Evolutionary conservation across 2,329 filamentous ascomycete species (phyloP).

Genomic region (Parastagonospora avenae): DNA sequence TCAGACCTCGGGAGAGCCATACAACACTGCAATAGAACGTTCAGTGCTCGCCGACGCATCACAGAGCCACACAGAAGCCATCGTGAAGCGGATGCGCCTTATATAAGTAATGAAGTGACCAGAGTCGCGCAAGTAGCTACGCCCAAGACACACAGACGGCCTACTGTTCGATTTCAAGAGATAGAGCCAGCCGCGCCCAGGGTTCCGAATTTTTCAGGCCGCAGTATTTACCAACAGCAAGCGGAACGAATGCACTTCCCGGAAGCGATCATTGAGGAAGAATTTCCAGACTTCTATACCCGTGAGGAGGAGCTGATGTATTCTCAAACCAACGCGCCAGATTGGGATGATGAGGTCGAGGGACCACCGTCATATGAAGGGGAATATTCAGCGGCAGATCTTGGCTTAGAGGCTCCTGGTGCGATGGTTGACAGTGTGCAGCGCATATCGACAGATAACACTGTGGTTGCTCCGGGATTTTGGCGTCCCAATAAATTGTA

Average conservation of each 20-base stretch:
- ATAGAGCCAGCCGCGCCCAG: slow-evolving; percentile 6
- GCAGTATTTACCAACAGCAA: slow-evolving; percentile 37
- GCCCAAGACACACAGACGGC: slow-evolving; percentile 2
- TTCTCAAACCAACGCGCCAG: not conserved
- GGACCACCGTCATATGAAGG: not conserved
- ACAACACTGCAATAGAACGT: not conserved
- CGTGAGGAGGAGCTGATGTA: not conserved
- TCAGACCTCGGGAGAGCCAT: not conserved
- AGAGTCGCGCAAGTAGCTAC: not conserved
- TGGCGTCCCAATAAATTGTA: slow-evolving; percentile 55
- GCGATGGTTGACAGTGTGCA: slow-evolving; percentile 4
- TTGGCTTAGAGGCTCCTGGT: not conserved
- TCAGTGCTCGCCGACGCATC: no score
- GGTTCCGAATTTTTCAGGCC: slow-evolving; percentile 17
- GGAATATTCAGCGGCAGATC: not conserved
- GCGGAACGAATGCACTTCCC: slow-evolving; percentile 15
- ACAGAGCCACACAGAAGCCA: no score
- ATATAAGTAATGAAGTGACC: not conserved
- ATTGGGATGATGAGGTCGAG: not conserved
- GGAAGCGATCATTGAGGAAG: not conserved
- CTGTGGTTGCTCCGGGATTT: slow-evolving; percentile 41
- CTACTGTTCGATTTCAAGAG: slow-evolving; percentile 21
- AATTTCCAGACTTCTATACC: not conserved
- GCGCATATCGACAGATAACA: slow-evolving; percentile 3
- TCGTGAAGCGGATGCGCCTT: not conserved